Evolutionary conservation across 805 yeast species (phyloP).

Genomic region (Yamadazyma sp.): DNA sequence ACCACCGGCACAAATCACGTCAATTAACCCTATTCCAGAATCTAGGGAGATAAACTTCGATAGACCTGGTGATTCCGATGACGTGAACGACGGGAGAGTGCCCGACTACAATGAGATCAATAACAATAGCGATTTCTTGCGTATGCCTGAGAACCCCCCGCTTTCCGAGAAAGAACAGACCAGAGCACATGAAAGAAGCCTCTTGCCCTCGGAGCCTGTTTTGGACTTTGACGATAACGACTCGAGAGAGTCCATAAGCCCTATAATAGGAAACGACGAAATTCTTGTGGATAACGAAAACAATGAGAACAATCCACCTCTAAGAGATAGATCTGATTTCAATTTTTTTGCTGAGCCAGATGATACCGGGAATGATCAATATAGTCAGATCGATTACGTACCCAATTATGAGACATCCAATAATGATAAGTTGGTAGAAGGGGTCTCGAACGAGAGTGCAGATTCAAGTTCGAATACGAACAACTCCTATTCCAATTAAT

Average conservation of each 20-base stretch:
- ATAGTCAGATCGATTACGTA: conserved; percentile 29
- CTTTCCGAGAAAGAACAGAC: conserved; percentile 60
- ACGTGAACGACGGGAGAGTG: conserved; percentile 20
- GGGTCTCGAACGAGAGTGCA: not conserved
- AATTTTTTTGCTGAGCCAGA: not conserved
- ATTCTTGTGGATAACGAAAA: conserved; percentile 2
- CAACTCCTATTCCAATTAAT: not conserved
- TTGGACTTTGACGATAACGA: conserved; percentile 21
- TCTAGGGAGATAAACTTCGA: conserved; percentile 16
- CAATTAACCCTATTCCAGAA: conserved; percentile 21
- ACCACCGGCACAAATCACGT: conserved; percentile 4
- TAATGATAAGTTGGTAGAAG: conserved; percentile 24
- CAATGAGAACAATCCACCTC: not conserved
- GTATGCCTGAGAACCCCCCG: conserved; percentile 17
- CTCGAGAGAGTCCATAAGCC: conserved; percentile 23
- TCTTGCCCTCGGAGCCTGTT: conserved; percentile 59
- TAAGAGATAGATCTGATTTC: not conserved
- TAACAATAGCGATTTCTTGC: conserved; percentile 7
- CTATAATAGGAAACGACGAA: conserved; percentile 16
- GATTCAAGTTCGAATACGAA: not conserved
- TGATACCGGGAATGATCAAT: conserved; percentile 11
- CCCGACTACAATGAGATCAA: conserved; percentile 29
- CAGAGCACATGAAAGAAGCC: conserved; percentile 53
- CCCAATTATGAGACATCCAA: conserved; percentile 33
- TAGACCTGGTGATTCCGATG: no score